Evolutionary conservation across 2,329 filamentous ascomycete species (phyloP), one percentile per base, ranked within the genome.

Genomic region (Cladosporium cucumerinum): DNA sequence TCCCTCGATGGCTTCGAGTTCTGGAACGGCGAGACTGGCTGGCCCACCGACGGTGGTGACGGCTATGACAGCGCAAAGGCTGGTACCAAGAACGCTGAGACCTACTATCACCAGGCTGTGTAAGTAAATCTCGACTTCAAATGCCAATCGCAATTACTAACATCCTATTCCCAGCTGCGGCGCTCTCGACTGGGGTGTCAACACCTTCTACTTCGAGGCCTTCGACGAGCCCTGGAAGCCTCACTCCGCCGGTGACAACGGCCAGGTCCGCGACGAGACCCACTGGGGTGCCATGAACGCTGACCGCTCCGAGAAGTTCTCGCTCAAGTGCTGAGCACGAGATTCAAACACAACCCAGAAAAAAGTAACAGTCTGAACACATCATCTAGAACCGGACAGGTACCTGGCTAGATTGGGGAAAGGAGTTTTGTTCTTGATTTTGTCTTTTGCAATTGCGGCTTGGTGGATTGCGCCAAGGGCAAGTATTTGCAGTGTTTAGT

Each of bases 171-270:
- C 25, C 46, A 64, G 61, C 61, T 64, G 63, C 57, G 57, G 48
- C 16, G 39, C 57, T 11, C 57, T 65, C 25, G 63, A 60, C 68
- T 89, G 86, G 86, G 86, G 86, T 66, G 82, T 87, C 68, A 89
- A 90, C 71, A 85, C 87, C 63, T 91, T 91, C 79, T 89, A 85
- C 78, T 91, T 91, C 70, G 88, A 91, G 81, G 88, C 88, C 51
- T 90, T 89, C 70, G 88, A 90, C 71, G 89, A 91, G 84, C 80
- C 84, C 21, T 65, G 63, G 63, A 65, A 65, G 84, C 87, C 88
- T 62, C 76, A 81, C 52, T 85, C 82, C 69, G 77, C 83, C 66
- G 88, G 89, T 71, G 83, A 89, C 73, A 86, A 87, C 72, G 88
- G 88, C 68, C 76, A 83, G 69, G 77, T 79, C 12, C 84, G 82